Base-by-base conservation (phyloP, 129 eudicot species). In the Chrysanthemum seticuspe region DNA sequence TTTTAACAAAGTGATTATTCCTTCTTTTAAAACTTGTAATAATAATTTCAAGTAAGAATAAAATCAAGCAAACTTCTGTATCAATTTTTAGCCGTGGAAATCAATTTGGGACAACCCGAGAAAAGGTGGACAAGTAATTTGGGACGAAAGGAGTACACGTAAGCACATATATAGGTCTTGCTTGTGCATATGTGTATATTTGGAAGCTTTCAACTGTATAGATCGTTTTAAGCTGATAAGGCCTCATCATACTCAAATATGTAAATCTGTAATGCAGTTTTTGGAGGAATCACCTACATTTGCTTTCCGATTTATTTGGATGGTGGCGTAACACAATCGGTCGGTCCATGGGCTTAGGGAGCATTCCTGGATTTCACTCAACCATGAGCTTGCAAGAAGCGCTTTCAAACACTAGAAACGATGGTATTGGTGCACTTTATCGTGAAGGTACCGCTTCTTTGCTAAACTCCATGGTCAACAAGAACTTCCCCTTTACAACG, bases 381-480 rank as follows among this genome's bases (percentile, higher is more conserved):
- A 44, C 45, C 65, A 67, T 73, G 66, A 79, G 74, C 78, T 62
- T 92, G 44, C 75, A 80, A n/a, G 79, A 89, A 74, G 91, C 92
- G 13, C 94, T 92, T 27, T 80, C 85, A 9, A 89, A 85, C 89
- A 80, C 89, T 0, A 76, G 86, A 11, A 83, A 69, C 4, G 97
- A 92, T 36, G 96, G 94, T 5, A 34, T 80, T 15, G 86, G 93
- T 3, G 87, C 83, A 21, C 92, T 88, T 56, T 92, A 92, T 76
- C 82, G 95, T 5, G 97, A 88, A 87, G 96, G 87, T 23, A 84
- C 96, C 3, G 96, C 96, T 61, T 70, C 97, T 47, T 84, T 88
- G 67, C 85, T 91, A 10, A 91, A 91, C 83, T 86, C 95, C 58
- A 81, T 91, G 87, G 90, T 85, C 51, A 65, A 74, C 82, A 54